phyloP scores from a whole-genome alignment of 345 rosid genomes.

The Dimocarpus longan region DNA sequence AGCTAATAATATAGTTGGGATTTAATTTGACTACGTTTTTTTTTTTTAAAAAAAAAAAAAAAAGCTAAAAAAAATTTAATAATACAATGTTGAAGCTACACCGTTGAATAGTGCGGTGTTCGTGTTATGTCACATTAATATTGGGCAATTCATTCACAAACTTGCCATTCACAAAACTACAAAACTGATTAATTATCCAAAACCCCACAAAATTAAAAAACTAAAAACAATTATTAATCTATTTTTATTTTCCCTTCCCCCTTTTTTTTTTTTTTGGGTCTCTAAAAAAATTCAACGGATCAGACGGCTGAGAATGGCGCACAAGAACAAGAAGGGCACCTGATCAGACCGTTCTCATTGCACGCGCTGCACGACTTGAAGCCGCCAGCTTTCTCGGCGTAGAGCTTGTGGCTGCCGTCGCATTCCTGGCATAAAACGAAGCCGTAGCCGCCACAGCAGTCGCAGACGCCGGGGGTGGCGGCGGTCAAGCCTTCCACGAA shows the following conservation, averaged over 20 bases:
- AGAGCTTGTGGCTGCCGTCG: conserved; percentile 82
- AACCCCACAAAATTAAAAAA: background rate
- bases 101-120: background rate
- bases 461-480: conserved; percentile 54
- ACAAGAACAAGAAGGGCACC: conserved; percentile 82
- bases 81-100: background rate
- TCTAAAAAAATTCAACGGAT: background rate
- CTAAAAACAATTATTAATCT: background rate
- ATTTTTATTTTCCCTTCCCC: background rate
- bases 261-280: background rate
- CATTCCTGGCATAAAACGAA: conserved; percentile 69
- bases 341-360: conserved; percentile 86
- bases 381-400: conserved; percentile 62
- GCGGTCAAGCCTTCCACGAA: conserved; percentile 57
- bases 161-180: conserved; percentile 7
- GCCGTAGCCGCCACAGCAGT: conserved; percentile 64
- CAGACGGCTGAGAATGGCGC: conserved; percentile 32
- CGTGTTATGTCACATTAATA: conserved; percentile 4
- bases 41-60: too few species aligned
- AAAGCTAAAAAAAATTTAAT: too few species aligned
- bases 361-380: conserved; percentile 67
- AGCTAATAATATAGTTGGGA: too few species aligned
- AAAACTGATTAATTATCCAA: background rate
- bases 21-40: too few species aligned
- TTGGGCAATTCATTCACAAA: background rate